Evolutionary conservation across 352 stramenopile species (phyloP).

Genomic region (Blastocystis sp.): DNA sequence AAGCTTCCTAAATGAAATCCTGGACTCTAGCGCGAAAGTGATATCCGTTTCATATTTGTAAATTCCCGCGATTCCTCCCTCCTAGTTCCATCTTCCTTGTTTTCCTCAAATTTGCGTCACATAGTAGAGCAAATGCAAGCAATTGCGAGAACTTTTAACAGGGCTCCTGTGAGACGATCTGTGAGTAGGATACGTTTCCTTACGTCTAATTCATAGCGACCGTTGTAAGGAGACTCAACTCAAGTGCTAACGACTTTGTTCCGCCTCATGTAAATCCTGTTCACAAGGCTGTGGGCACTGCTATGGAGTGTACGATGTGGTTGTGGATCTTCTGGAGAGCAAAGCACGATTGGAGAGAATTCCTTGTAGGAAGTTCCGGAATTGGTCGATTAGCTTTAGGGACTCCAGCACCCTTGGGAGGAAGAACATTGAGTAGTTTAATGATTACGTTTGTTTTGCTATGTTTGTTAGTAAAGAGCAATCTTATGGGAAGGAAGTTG

Average conservation of each 20-base stretch:
- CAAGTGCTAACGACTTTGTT: conserved; percentile 12
- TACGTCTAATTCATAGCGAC: not conserved
- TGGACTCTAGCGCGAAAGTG: not conserved
- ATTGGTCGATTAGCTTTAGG: not conserved
- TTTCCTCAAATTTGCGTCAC: conserved; percentile 3
- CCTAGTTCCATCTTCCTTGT: not conserved
- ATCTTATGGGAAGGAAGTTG: not conserved
- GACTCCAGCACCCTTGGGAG: conserved; percentile 60
- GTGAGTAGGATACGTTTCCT: not conserved
- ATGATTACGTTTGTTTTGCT: not conserved
- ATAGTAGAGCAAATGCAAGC: conserved; percentile 30
- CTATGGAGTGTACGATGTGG: conserved; percentile 54
- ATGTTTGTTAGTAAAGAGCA: conserved; percentile 24
- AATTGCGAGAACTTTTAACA: conserved; percentile 19
- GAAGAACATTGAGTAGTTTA: conserved; percentile 44
- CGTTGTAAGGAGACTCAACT: conserved; percentile 33
- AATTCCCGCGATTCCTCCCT: not conserved
- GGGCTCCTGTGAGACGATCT: conserved; percentile 38
- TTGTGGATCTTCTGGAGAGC: conserved; percentile 68
- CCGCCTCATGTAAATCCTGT: conserved; percentile 29
- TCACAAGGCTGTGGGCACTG: conserved; percentile 54
- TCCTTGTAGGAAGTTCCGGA: conserved; percentile 27
- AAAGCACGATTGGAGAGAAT: conserved; percentile 66
- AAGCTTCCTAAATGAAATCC: conserved; percentile 21
- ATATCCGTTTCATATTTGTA: not conserved